Base-by-base conservation (phyloP, 2,329 filamentous ascomycete genomes). In the Penicillium psychrosexuale region DNA sequence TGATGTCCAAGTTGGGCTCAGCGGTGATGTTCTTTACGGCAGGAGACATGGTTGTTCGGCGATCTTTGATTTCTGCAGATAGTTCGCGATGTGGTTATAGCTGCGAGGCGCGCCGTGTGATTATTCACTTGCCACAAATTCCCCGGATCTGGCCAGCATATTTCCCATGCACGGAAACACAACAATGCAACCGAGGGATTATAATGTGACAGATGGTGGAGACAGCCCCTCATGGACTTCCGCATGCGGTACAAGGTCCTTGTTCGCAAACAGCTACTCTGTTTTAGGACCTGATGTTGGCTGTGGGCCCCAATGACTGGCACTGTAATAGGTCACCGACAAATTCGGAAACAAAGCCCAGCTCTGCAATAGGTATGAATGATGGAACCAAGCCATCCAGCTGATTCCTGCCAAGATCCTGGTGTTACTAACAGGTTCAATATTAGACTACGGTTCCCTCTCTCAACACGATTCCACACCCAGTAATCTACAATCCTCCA, bases 1-100 rank as follows among this genome's bases (percentile, higher is more conserved):
- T 64, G 38, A 68, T 62, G 38, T 67, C 62, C 49, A 68, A 43
- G 33, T 66, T 66, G 13, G 69, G 65, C 55, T 87, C 83, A 3
- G 44, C 13, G 2, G 49, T 44, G 37, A 33, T 54, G 31, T 53
- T 57, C 47, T 59, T 64, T 6, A 64, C 43, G 2, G 63, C 61
- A 13, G 63, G 63, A 31, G 63, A 64, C 63, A 65, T 65, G 28
- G 8, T 36, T 33, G 19, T 34, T 24, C 15, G 43, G 34, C 22
- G 2, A n/a, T 15, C 2, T 5, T 30, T 39, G 15, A 2, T 11
- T 38, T 34, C 24, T 40, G 40, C 17, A 13, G 13, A 24, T 27
- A 19, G 15, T 28, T 34, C 3, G n/a, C 33, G n/a, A 3, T 47
- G 9, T 45, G n/a, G 7, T 17, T 37, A 44, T 5, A 15, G 19